phyloP scores from a whole-genome alignment of 805 yeast species.

The Spathaspora gorwiae region DNA sequence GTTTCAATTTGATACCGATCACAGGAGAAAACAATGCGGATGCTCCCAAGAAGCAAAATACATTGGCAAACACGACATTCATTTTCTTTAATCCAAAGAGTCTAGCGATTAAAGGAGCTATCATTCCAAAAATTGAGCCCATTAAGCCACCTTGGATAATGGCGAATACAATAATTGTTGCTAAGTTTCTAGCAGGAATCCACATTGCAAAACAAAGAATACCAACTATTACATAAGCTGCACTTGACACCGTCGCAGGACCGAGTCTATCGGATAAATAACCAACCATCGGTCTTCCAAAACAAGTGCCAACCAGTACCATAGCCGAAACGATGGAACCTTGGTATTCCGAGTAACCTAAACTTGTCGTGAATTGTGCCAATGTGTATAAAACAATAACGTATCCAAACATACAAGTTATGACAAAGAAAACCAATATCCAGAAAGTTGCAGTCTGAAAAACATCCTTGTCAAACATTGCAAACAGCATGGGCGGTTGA shows the following conservation, averaged over 20 bases:
- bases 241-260: constrained; percentile 39
- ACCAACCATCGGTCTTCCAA: constrained; percentile 58
- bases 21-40: constrained; percentile 56
- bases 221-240: constrained; percentile 21
- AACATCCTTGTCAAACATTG: constrained; percentile 37
- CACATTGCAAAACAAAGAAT: constrained; percentile 34
- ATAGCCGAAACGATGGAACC: constrained; percentile 58
- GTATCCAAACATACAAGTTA: constrained; percentile 55
- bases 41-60: constrained; percentile 50
- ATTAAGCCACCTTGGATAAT: constrained; percentile 50
- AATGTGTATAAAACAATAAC: constrained; percentile 55
- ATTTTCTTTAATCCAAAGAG: constrained; percentile 52
- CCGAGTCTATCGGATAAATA: constrained; percentile 48
- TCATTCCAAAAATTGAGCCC: constrained; percentile 59
- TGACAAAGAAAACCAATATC: constrained; percentile 36
- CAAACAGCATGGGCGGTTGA: constrained; percentile 17
- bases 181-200: constrained; percentile 50
- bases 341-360: constrained; percentile 52
- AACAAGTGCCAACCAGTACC: constrained; percentile 52
- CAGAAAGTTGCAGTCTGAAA: constrained; percentile 39
- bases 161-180: constrained; percentile 51
- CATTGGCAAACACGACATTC: constrained; percentile 45
- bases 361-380: constrained; percentile 54
- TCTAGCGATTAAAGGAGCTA: constrained; percentile 48
- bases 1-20: constrained; percentile 51